phyloP scores from a whole-genome alignment of 169 alveolate species.

The Fabrea salina region DNA sequence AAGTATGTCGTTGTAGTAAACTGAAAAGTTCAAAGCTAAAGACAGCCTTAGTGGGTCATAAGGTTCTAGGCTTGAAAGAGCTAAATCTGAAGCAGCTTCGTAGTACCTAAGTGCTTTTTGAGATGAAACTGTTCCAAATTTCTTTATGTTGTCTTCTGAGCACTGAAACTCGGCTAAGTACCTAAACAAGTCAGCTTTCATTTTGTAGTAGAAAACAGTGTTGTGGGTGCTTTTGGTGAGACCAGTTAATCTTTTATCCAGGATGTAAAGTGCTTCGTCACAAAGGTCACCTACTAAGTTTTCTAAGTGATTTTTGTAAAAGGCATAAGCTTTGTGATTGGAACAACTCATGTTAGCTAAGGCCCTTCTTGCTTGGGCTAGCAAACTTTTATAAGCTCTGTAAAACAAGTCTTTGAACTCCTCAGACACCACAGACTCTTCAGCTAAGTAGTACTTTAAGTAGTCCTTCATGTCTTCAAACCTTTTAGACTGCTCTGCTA shows the following conservation, averaged over 20 bases:
- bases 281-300: neutral
- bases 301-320: no score
- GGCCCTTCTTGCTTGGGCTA: no score
- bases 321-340: no score
- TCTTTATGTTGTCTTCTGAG: constrained; percentile 56
- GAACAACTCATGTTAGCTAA: no score
- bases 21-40: constrained; percentile 69
- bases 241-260: neutral
- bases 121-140: no score
- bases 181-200: constrained; percentile 98
- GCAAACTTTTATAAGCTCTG: no score
- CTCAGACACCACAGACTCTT: no score
- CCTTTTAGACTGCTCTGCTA: no score
- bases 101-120: constrained; percentile 57
- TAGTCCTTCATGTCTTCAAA: no score
- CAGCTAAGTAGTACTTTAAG: no score
- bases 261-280: neutral
- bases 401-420: no score
- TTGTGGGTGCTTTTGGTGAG: constrained; percentile 71
- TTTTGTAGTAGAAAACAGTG: constrained; percentile 95
- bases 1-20: constrained; percentile 72
- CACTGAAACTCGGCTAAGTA: constrained; percentile 47
- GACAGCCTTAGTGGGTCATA: constrained; percentile 75
- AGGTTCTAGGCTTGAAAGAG: constrained; percentile 53
- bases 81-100: constrained; percentile 66